Percentiles rank a stretch among this genome's conserved stretches.
Conservation (phyloP, 2,329 filamentous ascomycete genomes). For the Myriosclerotinia scirpicola region DNA sequence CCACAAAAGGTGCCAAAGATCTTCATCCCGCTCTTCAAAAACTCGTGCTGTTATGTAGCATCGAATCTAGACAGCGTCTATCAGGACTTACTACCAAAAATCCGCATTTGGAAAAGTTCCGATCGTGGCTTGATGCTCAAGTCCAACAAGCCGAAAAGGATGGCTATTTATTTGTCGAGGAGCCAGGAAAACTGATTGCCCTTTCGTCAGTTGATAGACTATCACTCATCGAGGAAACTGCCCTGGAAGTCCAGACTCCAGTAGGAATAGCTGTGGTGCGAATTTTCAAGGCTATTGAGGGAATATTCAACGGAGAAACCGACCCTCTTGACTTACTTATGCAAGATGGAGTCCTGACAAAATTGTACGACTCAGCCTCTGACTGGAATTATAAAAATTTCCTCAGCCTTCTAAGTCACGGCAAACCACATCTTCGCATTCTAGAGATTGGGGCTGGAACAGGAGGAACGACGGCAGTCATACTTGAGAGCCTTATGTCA, state of each 20-base stretch:
- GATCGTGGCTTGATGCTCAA: background rate
- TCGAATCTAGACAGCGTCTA: background rate
- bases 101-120: background rate
- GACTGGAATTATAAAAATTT: background rate
- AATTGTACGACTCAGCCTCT: background rate
- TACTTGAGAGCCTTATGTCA: slow-evolving; percentile 27
- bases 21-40: background rate
- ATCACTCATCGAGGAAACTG: background rate
- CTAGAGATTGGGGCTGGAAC: too few species aligned
- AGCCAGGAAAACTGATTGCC: background rate
- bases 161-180: background rate
- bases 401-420: slow-evolving; percentile 2
- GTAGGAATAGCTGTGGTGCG: background rate
- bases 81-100: background rate
- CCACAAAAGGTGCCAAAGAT: background rate
- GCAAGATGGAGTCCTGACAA: background rate
- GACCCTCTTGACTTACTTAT: background rate
- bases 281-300: background rate
- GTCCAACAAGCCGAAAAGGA: background rate
- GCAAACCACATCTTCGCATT: slow-evolving; percentile 38
- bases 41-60: background rate
- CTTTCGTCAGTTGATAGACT: background rate
- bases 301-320: background rate
- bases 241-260: background rate
- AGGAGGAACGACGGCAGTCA: slow-evolving; percentile 15